Evolutionary conservation across 495 filamentous ascomycete genomes (phyloP), one percentile per base, ranked within the genome.

Genomic region (Eremomyces bilateralis): DNA sequence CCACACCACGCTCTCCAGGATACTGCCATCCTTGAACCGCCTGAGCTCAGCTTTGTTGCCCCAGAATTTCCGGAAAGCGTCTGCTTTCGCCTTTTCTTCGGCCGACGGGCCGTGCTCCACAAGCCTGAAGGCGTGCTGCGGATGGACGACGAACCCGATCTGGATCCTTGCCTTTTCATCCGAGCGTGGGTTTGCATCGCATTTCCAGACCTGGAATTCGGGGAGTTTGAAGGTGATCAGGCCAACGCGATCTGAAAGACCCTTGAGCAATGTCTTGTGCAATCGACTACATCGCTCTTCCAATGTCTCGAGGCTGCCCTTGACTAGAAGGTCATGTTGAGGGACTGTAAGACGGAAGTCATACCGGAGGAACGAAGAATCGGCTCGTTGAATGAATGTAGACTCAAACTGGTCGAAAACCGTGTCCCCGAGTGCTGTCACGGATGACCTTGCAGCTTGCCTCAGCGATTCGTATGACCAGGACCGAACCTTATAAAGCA

Each of bases 401-500:
- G 73, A 59, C 22, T 76, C 74, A 43, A 94, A 93, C 38, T 79
- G 75, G 46, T 93, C 80, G 34, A 69, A 65, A 15, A 66, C 52
- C n/a, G 61, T 63, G 42, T 88, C 69, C 38, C 71, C 73, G 12
- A 94, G 63, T 48, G 78, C 70, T n/a, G 60, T 62, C 16, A 88
- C 45, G 0, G 81, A 76, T 35, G 61, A 58, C 29, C 49, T 61
- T 11, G 82, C 80, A 46, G 94, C 81, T 28, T 74, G 67, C 33
- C 69, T 67, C 35, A 80, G 54, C 42, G 70, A 44, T 4, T 56
- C 49, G 46, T 91, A 91, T 5, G 82, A 85, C 76, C 78, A 93
- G 21, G 65, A 51, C 0, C 71, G 75, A 80, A 93, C 91, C 48
- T 93, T 94, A 57, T 75, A 95, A 12, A 92, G 61, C 25, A 95